Base-by-base conservation (phyloP, 805 yeast species). In the Wickerhamomyces subpelliculosus region DNA sequence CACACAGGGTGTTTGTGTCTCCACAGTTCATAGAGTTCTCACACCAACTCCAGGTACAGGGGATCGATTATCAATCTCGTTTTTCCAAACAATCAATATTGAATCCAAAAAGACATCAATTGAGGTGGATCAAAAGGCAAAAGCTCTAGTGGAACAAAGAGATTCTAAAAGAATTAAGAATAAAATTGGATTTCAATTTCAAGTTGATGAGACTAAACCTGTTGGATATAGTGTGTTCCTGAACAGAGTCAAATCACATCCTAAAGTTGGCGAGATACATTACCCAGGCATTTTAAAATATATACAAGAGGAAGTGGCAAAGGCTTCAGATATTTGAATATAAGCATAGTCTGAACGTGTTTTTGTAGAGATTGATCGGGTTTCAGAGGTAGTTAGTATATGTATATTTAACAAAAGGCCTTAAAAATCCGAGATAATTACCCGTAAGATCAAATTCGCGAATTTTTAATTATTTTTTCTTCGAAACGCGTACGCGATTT, bases 231-330 rank as follows among this genome's bases (percentile, higher is more conserved):
- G 68, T 27, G 72, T 68, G 8, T 71, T 71, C 47, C 52, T 65
- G 28, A 71, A 71, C 50, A 57, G 75, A 40, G 60, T 70, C 34
- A 71, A 70, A 45, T 61, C 70, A 1, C 76, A 71, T 51, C 73
- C 69, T 44, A 73, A 70, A 43, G 76, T 71, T 35, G 70, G 72
- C 9, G 58, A 55, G 22, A 57, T 54, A 38, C 69, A 68, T 67
- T 71, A 70, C 44, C 75, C 75, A 6, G 55, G 58, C 12, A 49
- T 64, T 2, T 54, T 65, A 37, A 47, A 53, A 23, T 62, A 64
- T 42, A 67, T 70, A n/a, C 42, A 38, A 8, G 34, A 35, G 8
- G 36, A 38, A 26, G 37, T 38, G 7, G 34, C 37, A 14, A 34
- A 38, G 19, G 37, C 41, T 4, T 5, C 13, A n/a, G 41, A 38